phyloP scores from a whole-genome alignment of 2,329 filamentous ascomycete genomes.

The Decorospora gaudefroyi region DNA sequence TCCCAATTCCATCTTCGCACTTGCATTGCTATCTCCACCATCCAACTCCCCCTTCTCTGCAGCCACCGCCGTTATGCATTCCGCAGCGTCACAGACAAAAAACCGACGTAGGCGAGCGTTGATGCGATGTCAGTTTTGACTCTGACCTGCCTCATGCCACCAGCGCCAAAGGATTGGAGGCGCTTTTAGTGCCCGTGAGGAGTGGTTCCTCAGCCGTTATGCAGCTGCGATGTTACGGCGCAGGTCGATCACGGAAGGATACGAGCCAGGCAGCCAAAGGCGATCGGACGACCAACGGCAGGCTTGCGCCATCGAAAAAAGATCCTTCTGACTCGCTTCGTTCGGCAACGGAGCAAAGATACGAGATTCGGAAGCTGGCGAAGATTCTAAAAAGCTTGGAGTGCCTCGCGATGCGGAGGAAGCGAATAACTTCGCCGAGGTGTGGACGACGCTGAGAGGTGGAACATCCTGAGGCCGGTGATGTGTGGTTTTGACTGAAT shows the following conservation, averaged over 20 bases:
- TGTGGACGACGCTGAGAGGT: constrained; percentile 24
- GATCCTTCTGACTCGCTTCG: constrained; percentile 17
- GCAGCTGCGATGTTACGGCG: constrained; percentile 13
- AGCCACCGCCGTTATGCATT: constrained; percentile 10
- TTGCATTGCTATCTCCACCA: constrained; percentile 17
- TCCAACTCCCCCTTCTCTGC: constrained; percentile 8
- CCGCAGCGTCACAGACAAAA: constrained; percentile 11
- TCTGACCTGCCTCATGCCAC: constrained; percentile 24
- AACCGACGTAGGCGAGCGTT: constrained; percentile 1
- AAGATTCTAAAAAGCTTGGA: constrained; percentile 8
- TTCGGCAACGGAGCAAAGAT: constrained; percentile 12
- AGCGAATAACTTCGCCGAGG: constrained; percentile 10
- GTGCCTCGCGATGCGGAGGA: constrained; percentile 11
- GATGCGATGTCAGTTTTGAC: constrained; percentile 27
- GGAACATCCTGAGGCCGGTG: constrained; percentile 21
- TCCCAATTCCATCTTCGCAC: constrained; percentile 9
- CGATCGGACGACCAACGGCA: constrained; percentile 28
- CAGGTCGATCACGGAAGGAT: constrained; percentile 17
- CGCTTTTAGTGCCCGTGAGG: constrained; percentile 38
- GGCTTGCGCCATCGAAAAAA: constrained; percentile 25
- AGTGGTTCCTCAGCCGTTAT: constrained; percentile 20
- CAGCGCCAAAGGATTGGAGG: constrained; percentile 38
- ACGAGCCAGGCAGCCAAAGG: constrained; percentile 22
- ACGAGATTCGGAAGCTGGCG: constrained; percentile 21
- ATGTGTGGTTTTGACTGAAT: too few species aligned